A percentile compares a stretch with the other conserved stretches of the same genome.
Evolutionary conservation across 192 early-diverging fungal genomes (phyloP).

Genomic region (Coemansia sp.): DNA sequence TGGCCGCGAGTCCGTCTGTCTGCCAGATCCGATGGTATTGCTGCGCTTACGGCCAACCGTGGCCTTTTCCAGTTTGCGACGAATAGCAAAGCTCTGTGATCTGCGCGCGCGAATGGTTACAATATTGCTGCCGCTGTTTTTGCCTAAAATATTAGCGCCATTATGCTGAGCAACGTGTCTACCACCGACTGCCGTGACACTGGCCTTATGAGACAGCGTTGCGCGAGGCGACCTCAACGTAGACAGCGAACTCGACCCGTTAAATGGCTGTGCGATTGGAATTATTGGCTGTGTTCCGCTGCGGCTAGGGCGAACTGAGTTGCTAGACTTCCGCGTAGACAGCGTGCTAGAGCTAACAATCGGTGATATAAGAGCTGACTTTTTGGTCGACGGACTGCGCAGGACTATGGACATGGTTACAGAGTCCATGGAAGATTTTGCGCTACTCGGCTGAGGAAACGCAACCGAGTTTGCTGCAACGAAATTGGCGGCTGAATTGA

Average conservation of each 20-base stretch:
- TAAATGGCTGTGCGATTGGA: background rate
- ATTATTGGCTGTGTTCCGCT: background rate
- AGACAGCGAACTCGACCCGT: background rate
- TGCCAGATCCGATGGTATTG: conserved; percentile 41
- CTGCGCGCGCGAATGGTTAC: conserved; percentile 46
- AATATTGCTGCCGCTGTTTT: background rate
- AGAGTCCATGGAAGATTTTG: conserved; percentile 33
- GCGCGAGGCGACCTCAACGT: conserved; percentile 17
- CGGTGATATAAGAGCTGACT: conserved; percentile 18
- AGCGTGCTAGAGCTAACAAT: conserved; percentile 6
- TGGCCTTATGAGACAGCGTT: conserved; percentile 40
- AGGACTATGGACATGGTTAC: conserved; percentile 46
- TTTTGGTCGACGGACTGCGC: conserved; percentile 43
- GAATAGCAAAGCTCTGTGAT: conserved; percentile 42
- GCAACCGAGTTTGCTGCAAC: background rate
- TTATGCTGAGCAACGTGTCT: background rate
- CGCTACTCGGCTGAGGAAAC: conserved; percentile 10
- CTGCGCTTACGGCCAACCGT: conserved; percentile 40
- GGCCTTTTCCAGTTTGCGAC: conserved; percentile 29
- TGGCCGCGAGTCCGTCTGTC: conserved; percentile 18
- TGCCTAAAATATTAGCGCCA: background rate
- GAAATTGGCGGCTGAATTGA: background rate
- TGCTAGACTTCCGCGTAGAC: background rate
- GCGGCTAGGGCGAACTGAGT: background rate
- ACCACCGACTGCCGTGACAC: conserved; percentile 45